Conservation (phyloP, 2,329 filamentous ascomycete genomes). For the Fusarium protoensiforme region DNA sequence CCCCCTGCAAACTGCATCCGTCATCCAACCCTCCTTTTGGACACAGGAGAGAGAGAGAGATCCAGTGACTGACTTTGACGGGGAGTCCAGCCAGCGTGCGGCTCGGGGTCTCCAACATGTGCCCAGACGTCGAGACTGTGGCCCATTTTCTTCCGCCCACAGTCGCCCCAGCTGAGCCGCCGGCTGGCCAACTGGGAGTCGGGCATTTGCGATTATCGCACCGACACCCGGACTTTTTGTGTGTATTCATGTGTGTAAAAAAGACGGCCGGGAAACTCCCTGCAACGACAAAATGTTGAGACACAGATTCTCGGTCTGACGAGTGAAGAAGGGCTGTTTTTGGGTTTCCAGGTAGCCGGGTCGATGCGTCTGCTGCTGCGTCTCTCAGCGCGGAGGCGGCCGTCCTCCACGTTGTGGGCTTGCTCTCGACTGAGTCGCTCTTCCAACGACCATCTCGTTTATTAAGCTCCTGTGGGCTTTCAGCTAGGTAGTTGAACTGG, state of each 20-base stretch:
- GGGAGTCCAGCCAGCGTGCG: slow-evolving; percentile 20
- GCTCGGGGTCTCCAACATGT: slow-evolving; percentile 10
- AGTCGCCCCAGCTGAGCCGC: slow-evolving; percentile 3
- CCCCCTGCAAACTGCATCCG: slow-evolving; percentile 23
- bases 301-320: not conserved
- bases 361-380: not conserved
- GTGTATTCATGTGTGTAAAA: not conserved
- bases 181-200: slow-evolving; percentile 3
- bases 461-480: not conserved
- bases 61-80: not conserved
- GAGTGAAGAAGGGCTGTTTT: not conserved
- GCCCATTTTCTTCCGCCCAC: not conserved
- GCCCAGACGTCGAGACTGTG: slow-evolving; percentile 20
- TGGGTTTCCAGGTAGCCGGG: not conserved
- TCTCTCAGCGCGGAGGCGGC: not conserved
- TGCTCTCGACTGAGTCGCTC: not conserved
- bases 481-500: not conserved
- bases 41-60: not conserved
- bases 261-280: not conserved
- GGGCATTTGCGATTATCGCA: slow-evolving; percentile 11
- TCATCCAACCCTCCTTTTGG: slow-evolving; percentile 13
- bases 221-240: not conserved
- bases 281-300: not conserved
- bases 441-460: not conserved
- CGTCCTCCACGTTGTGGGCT: not conserved